Evolutionary conservation across 1,284 basidiomycete species (phyloP), one percentile per base, ranked within the genome.

Genomic region (Rhodotorula sp.): DNA sequence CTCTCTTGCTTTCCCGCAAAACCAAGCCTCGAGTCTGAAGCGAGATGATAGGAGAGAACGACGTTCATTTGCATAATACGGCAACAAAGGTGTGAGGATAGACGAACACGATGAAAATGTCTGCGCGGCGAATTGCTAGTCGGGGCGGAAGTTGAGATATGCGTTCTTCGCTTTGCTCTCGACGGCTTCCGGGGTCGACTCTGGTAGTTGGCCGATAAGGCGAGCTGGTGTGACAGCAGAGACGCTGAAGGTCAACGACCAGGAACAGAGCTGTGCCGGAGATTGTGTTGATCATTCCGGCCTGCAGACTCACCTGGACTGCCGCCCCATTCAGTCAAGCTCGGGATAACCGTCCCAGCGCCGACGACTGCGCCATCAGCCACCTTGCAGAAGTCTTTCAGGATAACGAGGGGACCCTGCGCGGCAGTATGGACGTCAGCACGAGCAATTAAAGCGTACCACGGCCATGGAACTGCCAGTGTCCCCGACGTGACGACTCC

Each of bases 381-480:
- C 71, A 92, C 90, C 72, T 88, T 89, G 5, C 91, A 92, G 77
- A 93, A 93, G 80, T 99, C 96, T 80, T 98, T 97, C 82, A 99
- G 94, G 74, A 97, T 93, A 0, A 90, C 89, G 78, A 98, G 97
- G 80, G 97, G 94, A 43, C 97, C 95, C 95, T 97, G 77, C 21
- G 6, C 14, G 31, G 16, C 23, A 57, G 12, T n/a, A 10, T 26
- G 18, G 46, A 1, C 5, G 57, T 34, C 29, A 20, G 18, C 16
- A 7, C 54, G 26, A 54, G 59, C 10, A 39, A 23, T 34, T n/a
- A 34, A 34, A 34, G 34, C 4, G 34, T 34, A 7, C 34, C 34
- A 34, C 4, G 34, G 34, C n/a, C n/a, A n/a, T n/a, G 39, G 39
- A 43, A 2, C 10, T 10, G 39, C 39, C 39, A 43, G 23, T 1